Conservation (phyloP, 2,329 filamentous ascomycete genomes). For the Alternaria arbusti region DNA sequence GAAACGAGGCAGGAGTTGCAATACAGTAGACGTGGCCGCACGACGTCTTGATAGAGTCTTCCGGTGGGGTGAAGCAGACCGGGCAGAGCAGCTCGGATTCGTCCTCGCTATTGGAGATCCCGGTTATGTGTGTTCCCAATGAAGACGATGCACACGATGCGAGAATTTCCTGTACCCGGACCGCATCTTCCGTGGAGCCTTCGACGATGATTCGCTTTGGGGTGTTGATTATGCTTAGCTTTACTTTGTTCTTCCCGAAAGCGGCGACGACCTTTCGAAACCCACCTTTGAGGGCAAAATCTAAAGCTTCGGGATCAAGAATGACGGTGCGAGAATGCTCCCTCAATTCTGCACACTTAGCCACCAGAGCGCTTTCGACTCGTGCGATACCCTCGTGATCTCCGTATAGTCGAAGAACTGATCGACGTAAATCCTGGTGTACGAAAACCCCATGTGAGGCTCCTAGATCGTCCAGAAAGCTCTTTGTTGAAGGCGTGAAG, state of each 20-base stretch:
- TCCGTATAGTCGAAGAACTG: not conserved
- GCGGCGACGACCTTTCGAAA: slow-evolving; percentile 16
- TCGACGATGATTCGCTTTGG: slow-evolving; percentile 23
- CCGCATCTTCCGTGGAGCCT: slow-evolving; percentile 11
- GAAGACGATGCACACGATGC: not conserved
- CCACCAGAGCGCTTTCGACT: not conserved
- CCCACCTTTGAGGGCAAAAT: slow-evolving; percentile 17
- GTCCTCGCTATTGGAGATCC: slow-evolving; percentile 5
- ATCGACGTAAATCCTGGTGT: not conserved
- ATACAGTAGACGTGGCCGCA: slow-evolving; percentile 1
- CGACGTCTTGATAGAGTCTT: not conserved
- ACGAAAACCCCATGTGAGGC: not conserved
- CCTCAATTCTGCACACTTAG: not conserved
- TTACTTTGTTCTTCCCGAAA: slow-evolving; percentile 23
- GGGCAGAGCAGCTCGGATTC: slow-evolving; percentile 2
- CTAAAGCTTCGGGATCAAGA: slow-evolving; percentile 11
- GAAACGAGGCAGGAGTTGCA: not conserved
- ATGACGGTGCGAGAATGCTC: slow-evolving; percentile 8
- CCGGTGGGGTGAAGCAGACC: slow-evolving; percentile 2
- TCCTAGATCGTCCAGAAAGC: not conserved
- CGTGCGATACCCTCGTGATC: not conserved
- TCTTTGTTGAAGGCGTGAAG: not conserved
- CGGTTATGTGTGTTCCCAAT: not conserved
- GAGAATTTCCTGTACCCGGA: slow-evolving; percentile 12
- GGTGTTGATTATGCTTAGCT: slow-evolving; percentile 19